Conservation (phyloP, 2,329 filamentous ascomycete species). For the Aspergillus thermomutatus region DNA sequence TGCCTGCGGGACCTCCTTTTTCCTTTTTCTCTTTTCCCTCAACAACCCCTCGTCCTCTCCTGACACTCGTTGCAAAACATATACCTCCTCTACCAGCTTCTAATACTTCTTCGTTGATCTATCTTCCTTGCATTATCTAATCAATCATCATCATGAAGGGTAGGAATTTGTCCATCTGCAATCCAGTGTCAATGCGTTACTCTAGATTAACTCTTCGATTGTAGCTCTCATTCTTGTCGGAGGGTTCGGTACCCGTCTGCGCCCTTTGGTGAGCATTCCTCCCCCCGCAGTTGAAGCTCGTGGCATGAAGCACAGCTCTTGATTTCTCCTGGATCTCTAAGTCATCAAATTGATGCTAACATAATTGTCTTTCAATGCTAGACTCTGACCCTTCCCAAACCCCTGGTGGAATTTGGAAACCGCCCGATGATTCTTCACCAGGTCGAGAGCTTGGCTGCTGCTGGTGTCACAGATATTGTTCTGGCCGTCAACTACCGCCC, state of each 20-base stretch:
- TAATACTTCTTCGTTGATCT: neutral
- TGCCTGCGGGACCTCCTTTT: neutral
- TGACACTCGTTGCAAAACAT: neutral
- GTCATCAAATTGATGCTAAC: constrained; percentile 11
- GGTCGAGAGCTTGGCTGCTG: constrained; percentile 88
- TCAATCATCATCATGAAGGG: constrained; percentile 42
- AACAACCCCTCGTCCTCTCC: neutral
- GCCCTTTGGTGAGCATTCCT: constrained; percentile 71
- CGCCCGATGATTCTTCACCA: constrained; percentile 99
- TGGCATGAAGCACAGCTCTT: constrained; percentile 6
- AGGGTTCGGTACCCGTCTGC: constrained; percentile 96
- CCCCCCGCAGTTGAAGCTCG: constrained; percentile 24
- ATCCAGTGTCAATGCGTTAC: constrained; percentile 7
- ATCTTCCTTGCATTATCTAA: constrained; percentile 1
- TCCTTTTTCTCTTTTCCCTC: neutral
- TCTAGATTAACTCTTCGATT: constrained; percentile 14
- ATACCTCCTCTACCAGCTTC: constrained; percentile 2
- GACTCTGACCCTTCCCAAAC: constrained; percentile 96
- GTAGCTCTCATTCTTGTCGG: constrained; percentile 97
- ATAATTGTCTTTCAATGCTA: constrained; percentile 36
- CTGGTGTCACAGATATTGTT: constrained; percentile 95
- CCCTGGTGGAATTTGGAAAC: constrained; percentile 96
- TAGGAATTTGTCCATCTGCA: constrained; percentile 24
- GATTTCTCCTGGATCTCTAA: neutral
- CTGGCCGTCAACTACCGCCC: constrained; percentile 98